Percentiles rank a stretch among this genome's conserved stretches.
Conservation (phyloP, 2,329 filamentous ascomycete genomes). For the Clathrospora elynae region DNA sequence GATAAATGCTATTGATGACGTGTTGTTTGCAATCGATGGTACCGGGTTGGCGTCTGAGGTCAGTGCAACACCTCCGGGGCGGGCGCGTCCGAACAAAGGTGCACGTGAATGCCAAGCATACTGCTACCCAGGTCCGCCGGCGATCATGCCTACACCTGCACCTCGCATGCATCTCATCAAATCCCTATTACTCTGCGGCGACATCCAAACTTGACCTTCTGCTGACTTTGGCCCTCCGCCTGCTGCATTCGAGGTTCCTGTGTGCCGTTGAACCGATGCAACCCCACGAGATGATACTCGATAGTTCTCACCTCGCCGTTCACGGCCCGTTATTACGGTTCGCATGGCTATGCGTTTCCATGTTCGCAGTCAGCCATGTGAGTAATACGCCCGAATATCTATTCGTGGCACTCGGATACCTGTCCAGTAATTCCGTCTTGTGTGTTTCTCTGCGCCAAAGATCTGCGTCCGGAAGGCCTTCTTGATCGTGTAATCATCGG, state of each 20-base stretch:
- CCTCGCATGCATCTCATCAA: constrained; percentile 9
- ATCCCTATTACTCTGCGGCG: constrained; percentile 4
- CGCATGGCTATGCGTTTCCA: not conserved
- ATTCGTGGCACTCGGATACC: not conserved
- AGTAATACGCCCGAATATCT: too few relatives aligned
- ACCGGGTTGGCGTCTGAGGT: too few relatives aligned
- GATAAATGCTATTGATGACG: too few relatives aligned
- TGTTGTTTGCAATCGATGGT: too few relatives aligned
- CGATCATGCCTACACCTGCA: constrained; percentile 7
- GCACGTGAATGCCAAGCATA: not conserved
- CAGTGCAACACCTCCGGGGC: too few relatives aligned
- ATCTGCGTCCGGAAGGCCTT: constrained; percentile 1
- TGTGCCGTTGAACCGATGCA: constrained; percentile 19
- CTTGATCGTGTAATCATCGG: constrained; percentile 8
- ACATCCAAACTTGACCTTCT: constrained; percentile 1
- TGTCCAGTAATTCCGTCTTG: not conserved
- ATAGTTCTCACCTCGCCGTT: constrained; percentile 4
- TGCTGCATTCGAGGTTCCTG: constrained; percentile 6
- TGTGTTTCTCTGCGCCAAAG: constrained; percentile 5
- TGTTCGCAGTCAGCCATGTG: not conserved
- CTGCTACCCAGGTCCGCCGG: constrained; percentile 1
- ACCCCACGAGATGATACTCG: constrained; percentile 6
- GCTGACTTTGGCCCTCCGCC: not conserved
- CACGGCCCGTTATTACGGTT: constrained; percentile 5
- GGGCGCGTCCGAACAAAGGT: too few relatives aligned